Conservation (phyloP, 352 stramenopile species). For the Phytophthora rubi region DNA sequence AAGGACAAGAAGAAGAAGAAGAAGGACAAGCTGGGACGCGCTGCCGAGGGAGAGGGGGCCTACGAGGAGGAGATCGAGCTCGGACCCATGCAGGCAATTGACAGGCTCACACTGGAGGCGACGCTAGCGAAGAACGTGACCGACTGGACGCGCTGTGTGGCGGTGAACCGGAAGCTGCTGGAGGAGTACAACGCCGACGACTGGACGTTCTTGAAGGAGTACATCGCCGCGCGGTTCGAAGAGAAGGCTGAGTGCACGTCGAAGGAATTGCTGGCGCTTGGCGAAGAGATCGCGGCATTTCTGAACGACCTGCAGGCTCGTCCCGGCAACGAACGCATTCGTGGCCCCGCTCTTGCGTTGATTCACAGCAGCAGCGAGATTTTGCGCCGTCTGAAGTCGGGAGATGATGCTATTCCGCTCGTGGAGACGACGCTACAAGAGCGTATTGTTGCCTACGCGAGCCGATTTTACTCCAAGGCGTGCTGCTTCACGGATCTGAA, state of each 20-base stretch:
- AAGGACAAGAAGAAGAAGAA: conserved; percentile 29
- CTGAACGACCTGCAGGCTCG: conserved; percentile 52
- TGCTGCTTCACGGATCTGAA: conserved; percentile 90
- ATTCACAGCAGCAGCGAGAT: conserved; percentile 66
- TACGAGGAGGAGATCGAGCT: conserved; percentile 88
- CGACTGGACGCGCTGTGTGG: conserved; percentile 59
- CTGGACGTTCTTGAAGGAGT: conserved; percentile 81
- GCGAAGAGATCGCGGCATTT: conserved; percentile 43
- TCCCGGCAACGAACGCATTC: conserved; percentile 59
- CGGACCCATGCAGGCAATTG: conserved; percentile 82
- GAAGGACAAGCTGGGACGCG: conserved; percentile 45
- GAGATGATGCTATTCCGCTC: conserved; percentile 28
- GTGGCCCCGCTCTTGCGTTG: conserved; percentile 69
- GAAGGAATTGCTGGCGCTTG: conserved; percentile 36
- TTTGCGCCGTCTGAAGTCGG: conserved; percentile 43
- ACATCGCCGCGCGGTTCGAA: conserved; percentile 60
- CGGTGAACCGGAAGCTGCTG: conserved; percentile 65
- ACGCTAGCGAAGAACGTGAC: conserved; percentile 57
- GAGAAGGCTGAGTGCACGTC: conserved; percentile 15
- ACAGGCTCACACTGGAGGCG: conserved; percentile 73
- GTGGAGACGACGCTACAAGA: conserved; percentile 57
- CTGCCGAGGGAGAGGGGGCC: conserved; percentile 70
- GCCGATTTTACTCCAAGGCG: conserved; percentile 78
- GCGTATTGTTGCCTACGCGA: conserved; percentile 61
- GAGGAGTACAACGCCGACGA: conserved; percentile 82